Base-by-base conservation (phyloP, 225 moss, liverwort and hornwort genomes). In the Rhytidiadelphus loreus region DNA sequence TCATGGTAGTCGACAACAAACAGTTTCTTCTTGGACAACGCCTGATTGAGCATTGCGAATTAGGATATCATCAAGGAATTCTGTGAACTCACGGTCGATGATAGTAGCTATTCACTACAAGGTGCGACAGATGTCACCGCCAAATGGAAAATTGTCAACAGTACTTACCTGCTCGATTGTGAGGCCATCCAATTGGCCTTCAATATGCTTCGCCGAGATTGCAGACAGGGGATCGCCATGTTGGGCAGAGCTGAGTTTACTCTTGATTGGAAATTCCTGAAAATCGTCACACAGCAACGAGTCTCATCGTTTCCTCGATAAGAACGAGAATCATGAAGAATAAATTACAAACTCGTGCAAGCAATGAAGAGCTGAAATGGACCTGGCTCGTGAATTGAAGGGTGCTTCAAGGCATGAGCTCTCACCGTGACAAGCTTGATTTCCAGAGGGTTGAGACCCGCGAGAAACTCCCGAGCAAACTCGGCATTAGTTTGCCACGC, bases 1-100 rank as follows among this genome's bases (percentile, higher is more conserved):
- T 96, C 96, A 64, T 95, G 95, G 82, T 93, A 83, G 86, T 92
- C 92, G 57, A 76, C 88, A 59, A 88, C 86, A 52, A 92, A 92
- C 44, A 92, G 79, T 86, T 82, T 92, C 65, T 90, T 90, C 33
- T 57, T n/a, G 24, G 90, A 83, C 79, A 92, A 57, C 15, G 92
- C 92, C 92, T 92, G 72, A 83, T 70, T 53, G 46, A 86, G 64
- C 44, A 28, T 12, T 41, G 14, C 26, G 33, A 60, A 37, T 69
- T 55, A 74, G 81, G 46, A 61, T 14, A 80, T 52, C 39, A 9
- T 59, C 39, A 28, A 44, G 13, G 56, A 56, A 53, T 77, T 28
- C 48, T 81, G 35, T 26, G 64, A 75, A 35, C 74, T 19, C 37
- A 22, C 55, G 24, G 73, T 32, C 50, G 20, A 21, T 59, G 50